These are phyloP conservation scores for Baffinella frigidus DNA, from an alignment of 208 protist genomes.

Conservation along the genomic window DNA sequence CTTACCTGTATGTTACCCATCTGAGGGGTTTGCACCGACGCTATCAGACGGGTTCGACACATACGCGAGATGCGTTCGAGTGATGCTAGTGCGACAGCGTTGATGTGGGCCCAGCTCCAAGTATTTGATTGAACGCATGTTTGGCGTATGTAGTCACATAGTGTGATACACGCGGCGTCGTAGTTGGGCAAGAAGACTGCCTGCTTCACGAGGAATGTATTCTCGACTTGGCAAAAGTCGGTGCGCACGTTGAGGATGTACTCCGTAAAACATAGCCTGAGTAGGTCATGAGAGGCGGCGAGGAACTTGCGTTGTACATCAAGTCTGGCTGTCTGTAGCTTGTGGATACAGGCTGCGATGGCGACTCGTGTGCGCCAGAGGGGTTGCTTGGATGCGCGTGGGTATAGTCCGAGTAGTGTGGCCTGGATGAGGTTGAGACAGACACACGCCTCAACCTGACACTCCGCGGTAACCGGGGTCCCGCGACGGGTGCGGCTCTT, in stretches of 20 bases:
- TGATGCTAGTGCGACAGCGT: too few relatives aligned
- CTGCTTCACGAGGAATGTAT: too few relatives aligned
- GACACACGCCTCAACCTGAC: not conserved
- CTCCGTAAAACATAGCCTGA: not conserved
- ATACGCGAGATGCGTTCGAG: too few relatives aligned
- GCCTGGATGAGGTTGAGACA: not conserved
- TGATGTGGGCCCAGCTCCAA: too few relatives aligned
- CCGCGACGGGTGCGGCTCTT: too few relatives aligned
- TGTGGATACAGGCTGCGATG: not conserved
- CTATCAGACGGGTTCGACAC: too few relatives aligned
- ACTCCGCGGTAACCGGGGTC: not conserved
- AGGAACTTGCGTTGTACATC: not conserved
- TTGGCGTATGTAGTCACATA: too few relatives aligned
- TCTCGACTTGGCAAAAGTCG: not conserved
- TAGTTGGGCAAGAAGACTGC: too few relatives aligned
- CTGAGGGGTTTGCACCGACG: too few relatives aligned
- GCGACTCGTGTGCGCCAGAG: not conserved
- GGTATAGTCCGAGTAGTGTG: not conserved
- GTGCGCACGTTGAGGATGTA: not conserved
- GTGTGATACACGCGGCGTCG: too few relatives aligned
- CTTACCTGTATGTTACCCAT: too few relatives aligned
- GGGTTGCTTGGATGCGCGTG: not conserved
- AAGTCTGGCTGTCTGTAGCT: not conserved
- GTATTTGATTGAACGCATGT: too few relatives aligned
- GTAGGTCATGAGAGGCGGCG: not conserved